These are phyloP conservation scores for Tulasnella sp. DNA, from an alignment of 768 basidiomycete genomes.

Conservation along the genomic window DNA sequence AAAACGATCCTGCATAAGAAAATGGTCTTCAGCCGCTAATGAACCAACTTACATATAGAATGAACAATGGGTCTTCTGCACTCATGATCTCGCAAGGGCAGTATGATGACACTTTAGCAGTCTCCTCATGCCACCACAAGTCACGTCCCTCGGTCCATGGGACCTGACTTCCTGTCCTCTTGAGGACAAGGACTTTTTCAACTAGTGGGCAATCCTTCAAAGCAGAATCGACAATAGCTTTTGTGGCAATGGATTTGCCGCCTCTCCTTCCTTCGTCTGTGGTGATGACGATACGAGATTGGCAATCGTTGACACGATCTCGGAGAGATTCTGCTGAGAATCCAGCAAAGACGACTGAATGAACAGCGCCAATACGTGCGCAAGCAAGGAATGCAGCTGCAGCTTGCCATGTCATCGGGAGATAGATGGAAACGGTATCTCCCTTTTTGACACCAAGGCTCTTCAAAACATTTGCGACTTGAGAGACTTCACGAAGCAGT, in stretches of 20 bases:
- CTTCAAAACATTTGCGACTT: slow-evolving; percentile 84
- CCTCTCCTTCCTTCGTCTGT: slow-evolving; percentile 89
- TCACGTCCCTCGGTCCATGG: slow-evolving; percentile 76
- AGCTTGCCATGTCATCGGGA: slow-evolving; percentile 92
- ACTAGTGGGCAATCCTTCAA: slow-evolving; percentile 72
- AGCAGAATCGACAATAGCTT: slow-evolving; percentile 85
- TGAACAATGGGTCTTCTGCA: slow-evolving; percentile 94
- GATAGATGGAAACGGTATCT: slow-evolving; percentile 84
- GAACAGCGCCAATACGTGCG: slow-evolving; percentile 90
- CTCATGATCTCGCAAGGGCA: slow-evolving; percentile 81
- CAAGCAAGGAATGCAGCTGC: slow-evolving; percentile 96
- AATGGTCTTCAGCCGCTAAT: not conserved
- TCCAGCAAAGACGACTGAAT: slow-evolving; percentile 95
- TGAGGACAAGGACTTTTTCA: slow-evolving; percentile 81
- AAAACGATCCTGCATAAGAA: not conserved
- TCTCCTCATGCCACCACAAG: slow-evolving; percentile 94
- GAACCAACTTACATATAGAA: slow-evolving; percentile 71
- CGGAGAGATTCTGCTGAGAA: slow-evolving; percentile 91
- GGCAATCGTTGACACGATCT: slow-evolving; percentile 83
- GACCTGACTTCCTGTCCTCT: slow-evolving; percentile 72
- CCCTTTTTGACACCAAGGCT: slow-evolving; percentile 85
- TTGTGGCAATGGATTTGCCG: slow-evolving; percentile 89
- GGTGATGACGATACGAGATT: slow-evolving; percentile 83
- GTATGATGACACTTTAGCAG: slow-evolving; percentile 67
- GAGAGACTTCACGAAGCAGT: slow-evolving; percentile 80